Base-by-base conservation (phyloP, 140 eudicot genomes). In the Flaveria floridana region DNA sequence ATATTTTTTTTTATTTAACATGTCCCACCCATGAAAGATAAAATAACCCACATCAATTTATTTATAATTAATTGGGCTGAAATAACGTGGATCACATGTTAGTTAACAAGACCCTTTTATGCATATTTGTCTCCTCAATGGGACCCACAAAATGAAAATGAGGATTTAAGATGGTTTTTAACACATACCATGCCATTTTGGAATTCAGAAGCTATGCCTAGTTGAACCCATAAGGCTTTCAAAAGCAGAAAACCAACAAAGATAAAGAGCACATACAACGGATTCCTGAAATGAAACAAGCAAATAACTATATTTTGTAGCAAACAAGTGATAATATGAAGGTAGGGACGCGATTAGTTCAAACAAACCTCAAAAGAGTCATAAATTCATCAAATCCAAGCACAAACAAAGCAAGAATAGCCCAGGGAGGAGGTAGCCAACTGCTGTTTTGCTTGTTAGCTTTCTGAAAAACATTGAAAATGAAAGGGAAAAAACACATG, bases 361-460 rank as follows among this genome's bases (percentile, higher is more conserved):
- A 21, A 59, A 68, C 53, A 21, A 70, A 80, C 96, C 89, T 89
- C 68, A 89, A 75, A 75, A 89, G 96, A 51, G 83, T 73, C 93
- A 89, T 85, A 48, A 89, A 81, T 70, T 89, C 96, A 71, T 89
- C 81, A 62, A 87, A 87, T 34, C 96, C 95, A 34, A 89, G 87
- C 30, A 89, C 77, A 47, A 89, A 10, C 81, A 87, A 79, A 2
- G 91, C 96, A 20, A 78, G 6, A 8, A 89, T 87, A 39, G 95
- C 95, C 96, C 96, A 89, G 16, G 91, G 85, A 75, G 96, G 96
- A 11, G 96, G 96, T 56, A 89, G 47, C 96, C 96, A 89, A n/a
- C 76, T 85, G 75, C 73, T 87, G 46, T 83, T 79, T 76, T 81
- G 91, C 81, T 73, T 87, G 82, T 84, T 78, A 25, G 96, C 89